Evolutionary conservation across 176 grass and related monocot genomes (phyloP).

Genomic region (Saccharum spontaneum): DNA sequence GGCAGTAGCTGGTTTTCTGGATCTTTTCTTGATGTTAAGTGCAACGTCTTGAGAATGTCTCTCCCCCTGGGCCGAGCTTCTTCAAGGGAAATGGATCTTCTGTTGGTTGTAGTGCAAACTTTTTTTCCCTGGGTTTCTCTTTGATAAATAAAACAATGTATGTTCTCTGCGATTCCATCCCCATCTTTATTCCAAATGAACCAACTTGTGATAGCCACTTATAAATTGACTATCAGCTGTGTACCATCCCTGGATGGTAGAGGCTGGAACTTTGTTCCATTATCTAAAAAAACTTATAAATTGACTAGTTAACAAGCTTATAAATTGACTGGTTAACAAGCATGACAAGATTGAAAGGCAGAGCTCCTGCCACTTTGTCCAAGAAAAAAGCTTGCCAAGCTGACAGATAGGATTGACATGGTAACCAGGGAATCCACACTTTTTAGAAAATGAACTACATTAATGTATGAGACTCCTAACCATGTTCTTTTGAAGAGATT

Average conservation of each 20-base stretch:
- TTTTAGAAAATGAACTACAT: background rate
- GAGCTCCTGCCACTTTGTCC: background rate
- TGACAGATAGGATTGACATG: background rate
- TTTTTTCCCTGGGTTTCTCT: background rate
- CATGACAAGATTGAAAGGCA: background rate
- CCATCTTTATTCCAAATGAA: background rate
- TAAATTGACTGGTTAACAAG: constrained; percentile 3
- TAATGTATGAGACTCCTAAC: background rate
- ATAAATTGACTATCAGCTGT: background rate
- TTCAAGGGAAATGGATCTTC: background rate
- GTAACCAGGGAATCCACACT: background rate
- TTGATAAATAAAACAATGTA: background rate
- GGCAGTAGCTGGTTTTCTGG: background rate
- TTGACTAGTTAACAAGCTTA: background rate
- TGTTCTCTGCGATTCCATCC: background rate
- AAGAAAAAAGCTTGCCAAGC: background rate
- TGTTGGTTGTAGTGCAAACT: background rate
- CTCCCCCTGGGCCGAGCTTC: background rate
- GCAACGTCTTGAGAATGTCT: background rate
- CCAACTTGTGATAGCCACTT: background rate
- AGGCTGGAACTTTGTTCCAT: no score
- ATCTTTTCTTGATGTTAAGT: background rate
- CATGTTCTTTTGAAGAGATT: background rate
- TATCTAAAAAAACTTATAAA: background rate
- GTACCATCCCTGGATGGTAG: no score